Percentiles rank a stretch among this genome's conserved stretches.
Evolutionary conservation across 441 rosid genomes (phyloP).

Genomic region (Metrosideros polymorpha): DNA sequence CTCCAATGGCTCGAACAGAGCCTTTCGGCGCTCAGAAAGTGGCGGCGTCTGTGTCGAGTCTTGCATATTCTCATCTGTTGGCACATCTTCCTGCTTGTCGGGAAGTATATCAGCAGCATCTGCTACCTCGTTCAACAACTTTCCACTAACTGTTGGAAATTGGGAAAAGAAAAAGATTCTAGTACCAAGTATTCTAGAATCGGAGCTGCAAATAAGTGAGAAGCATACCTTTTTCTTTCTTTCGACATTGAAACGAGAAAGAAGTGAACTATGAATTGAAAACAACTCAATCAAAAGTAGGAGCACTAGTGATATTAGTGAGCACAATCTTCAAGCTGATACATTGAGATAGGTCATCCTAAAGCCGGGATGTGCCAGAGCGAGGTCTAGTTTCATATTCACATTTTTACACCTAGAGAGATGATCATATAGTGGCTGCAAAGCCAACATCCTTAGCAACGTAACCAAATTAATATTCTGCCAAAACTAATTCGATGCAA

Average conservation of each 20-base stretch:
- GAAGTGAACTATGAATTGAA: neutral
- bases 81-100: slow-evolving; percentile 34
- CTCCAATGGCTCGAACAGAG: slow-evolving; percentile 84
- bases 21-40: slow-evolving; percentile 74
- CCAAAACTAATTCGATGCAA: neutral
- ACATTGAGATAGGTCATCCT: neutral
- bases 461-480: neutral
- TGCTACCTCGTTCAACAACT: slow-evolving; percentile 35
- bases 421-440: neutral
- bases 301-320: neutral
- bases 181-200: slow-evolving; percentile 12
- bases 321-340: neutral
- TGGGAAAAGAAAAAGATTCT: slow-evolving; percentile 30
- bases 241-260: neutral
- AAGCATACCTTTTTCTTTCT: neutral
- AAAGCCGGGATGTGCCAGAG: neutral
- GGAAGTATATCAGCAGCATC: slow-evolving; percentile 30
- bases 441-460: neutral
- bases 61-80: slow-evolving; percentile 25
- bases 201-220: neutral
- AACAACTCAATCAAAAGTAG: neutral
- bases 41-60: slow-evolving; percentile 19
- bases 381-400: neutral
- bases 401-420: neutral
- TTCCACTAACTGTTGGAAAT: slow-evolving; percentile 52